Conservation (phyloP, 164 flowering plant species). For the Akebia trifoliata region DNA sequence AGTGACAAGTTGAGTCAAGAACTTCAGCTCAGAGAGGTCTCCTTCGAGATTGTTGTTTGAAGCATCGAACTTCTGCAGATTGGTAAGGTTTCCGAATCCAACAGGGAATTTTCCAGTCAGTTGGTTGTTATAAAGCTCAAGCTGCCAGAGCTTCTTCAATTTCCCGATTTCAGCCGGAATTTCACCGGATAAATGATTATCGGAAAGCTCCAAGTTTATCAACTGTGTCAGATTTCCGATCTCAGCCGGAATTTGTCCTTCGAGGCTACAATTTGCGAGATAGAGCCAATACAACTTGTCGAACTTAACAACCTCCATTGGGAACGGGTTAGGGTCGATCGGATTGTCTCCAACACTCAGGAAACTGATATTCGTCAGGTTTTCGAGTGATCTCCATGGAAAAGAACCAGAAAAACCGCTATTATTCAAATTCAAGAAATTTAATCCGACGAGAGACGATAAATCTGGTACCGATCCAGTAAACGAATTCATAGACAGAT, state of each 20-base stretch:
- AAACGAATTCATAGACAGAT: constrained; percentile 43
- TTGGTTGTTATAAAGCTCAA: constrained; percentile 55
- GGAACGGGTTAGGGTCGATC: constrained; percentile 41
- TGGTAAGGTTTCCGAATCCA: constrained; percentile 55
- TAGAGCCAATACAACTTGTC: constrained; percentile 48
- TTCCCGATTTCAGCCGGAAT: constrained; percentile 58
- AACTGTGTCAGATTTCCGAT: constrained; percentile 59
- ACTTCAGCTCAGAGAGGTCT: constrained; percentile 41
- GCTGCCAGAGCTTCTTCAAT: constrained; percentile 60
- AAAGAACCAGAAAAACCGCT: constrained; percentile 54
- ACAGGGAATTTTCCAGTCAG: constrained; percentile 56
- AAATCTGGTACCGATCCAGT: constrained; percentile 48
- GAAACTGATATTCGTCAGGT: constrained; percentile 28
- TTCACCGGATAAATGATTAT: constrained; percentile 43
- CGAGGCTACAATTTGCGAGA: constrained; percentile 54
- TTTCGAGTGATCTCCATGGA: constrained; percentile 51
- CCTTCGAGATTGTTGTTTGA: constrained; percentile 44
- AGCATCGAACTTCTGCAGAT: constrained; percentile 45
- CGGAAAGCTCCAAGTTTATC: constrained; percentile 43
- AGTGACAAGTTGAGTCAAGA: constrained; percentile 28
- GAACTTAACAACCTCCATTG: constrained; percentile 40
- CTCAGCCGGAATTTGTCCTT: constrained; percentile 49
- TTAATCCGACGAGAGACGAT: constrained; percentile 28
- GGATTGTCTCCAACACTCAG: constrained; percentile 63
- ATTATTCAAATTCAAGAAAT: constrained; percentile 34